phyloP scores from a whole-genome alignment of 306 rosid species.

The Mucuna pruriens region DNA sequence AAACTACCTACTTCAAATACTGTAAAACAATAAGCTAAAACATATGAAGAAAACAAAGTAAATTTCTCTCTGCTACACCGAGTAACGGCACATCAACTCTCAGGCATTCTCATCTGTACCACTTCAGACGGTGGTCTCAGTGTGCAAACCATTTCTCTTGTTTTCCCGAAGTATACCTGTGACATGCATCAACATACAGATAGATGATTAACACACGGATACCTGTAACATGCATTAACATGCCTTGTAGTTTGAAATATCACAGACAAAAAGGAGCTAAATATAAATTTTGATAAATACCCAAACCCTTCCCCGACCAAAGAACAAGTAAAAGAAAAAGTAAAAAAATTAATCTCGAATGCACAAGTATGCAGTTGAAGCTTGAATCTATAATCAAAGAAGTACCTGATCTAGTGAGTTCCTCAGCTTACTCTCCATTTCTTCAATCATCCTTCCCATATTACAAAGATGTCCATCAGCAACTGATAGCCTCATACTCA shows the following conservation, averaged over 20 bases:
- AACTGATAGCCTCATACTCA: conserved; percentile 82
- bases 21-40: conserved; percentile 35
- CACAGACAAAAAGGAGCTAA: conserved; percentile 13
- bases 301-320: background rate
- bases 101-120: conserved; percentile 78
- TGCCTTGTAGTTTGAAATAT: background rate
- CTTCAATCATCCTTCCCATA: conserved; percentile 99
- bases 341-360: background rate
- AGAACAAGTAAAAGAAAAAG: conserved; percentile 9
- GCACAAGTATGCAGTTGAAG: conserved; percentile 11
- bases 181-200: conserved; percentile 16
- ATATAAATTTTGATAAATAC: conserved; percentile 15
- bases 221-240: conserved; percentile 54
- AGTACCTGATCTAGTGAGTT: conserved; percentile 94
- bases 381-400: conserved; percentile 13
- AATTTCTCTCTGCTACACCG: conserved; percentile 15
- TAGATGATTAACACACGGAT: conserved; percentile 19
- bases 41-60: conserved; percentile 23
- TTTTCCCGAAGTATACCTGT: conserved; percentile 95
- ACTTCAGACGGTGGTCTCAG: conserved; percentile 92
- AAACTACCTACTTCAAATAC: conserved; percentile 35
- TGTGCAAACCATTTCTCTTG: conserved; percentile 99
- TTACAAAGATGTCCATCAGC: conserved; percentile 94
- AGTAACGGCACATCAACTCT: conserved; percentile 47
- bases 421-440: conserved; percentile 98